Base-by-base conservation (phyloP, 1,284 basidiomycete genomes). In the Ganoderma sinense region DNA sequence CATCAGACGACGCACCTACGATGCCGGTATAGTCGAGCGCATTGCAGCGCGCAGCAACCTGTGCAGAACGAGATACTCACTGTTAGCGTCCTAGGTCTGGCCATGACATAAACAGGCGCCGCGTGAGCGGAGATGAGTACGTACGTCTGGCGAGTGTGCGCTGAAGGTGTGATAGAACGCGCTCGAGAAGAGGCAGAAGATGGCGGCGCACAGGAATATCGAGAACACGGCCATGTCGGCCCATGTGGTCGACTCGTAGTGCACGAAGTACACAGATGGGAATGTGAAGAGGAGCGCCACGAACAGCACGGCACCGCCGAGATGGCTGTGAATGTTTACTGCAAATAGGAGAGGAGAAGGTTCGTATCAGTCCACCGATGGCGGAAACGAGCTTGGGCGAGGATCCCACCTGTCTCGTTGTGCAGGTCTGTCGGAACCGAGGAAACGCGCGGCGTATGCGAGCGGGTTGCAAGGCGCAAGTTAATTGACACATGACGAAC, bases 301-400 rank as follows among this genome's bases (percentile, higher is more conserved):
- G 78, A 96, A 96, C 64, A 94, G 77, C 14, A 90, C 77, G 20
- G 92, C 91, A 39, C 92, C 95, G 84, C 90, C 88, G 10, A 97
- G 84, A 78, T 97, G 96, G 64, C 88, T 94, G 80, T 97, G 95
- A 65, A 97, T 96, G 81, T 98, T 97, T 71, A 97, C 94, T 96
- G 72, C 56, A n/a, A 39, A 59, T n/a, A 26, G 7, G 13, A 23
- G 59, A 61, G 39, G 23, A 63, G 33, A 40, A 69, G 36, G 20
- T 60, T 69, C 31, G 4, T 63, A 66, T 26, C 20, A 61, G 59
- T 4, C 40, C 18, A 29, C 41, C 4, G n/a, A 64, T 8, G 20
- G 29, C 20, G 43, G 6, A 18, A 66, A 45, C 29, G 11, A n/a
- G 59, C 59, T 23, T 29, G 33, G 11, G 33, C 23, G 60, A 45